A percentile compares a stretch with the other conserved stretches of the same genome.
Conservation (phyloP, 2,329 filamentous ascomycete species). For the Pyrenochaeta sp. region DNA sequence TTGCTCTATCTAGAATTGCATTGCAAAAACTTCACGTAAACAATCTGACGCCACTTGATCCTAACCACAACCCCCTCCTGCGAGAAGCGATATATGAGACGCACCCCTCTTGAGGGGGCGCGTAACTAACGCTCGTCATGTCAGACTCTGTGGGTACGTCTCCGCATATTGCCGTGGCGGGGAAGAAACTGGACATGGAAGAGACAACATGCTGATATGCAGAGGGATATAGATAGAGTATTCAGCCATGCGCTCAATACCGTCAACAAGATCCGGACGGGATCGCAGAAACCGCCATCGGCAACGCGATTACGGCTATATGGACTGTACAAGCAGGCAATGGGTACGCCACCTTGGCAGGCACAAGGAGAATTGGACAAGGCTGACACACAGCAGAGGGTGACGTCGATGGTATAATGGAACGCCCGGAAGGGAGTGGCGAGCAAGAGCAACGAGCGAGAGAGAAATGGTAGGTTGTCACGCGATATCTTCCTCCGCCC, state of each 20-base stretch:
- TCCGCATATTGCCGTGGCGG: not conserved
- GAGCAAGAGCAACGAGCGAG: conserved; percentile 63
- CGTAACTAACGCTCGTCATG: conserved; percentile 40
- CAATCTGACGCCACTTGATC: not conserved
- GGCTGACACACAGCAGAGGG: conserved; percentile 68
- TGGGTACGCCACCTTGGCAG: conserved; percentile 63
- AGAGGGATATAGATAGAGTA: conserved; percentile 76
- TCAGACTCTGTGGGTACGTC: conserved; percentile 53
- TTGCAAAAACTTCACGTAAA: not conserved
- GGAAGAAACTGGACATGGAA: not conserved
- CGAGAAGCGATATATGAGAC: conserved; percentile 19
- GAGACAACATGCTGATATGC: conserved; percentile 7
- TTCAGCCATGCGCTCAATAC: conserved; percentile 99
- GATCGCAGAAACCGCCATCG: conserved; percentile 86
- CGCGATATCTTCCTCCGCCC: conserved; percentile 15
- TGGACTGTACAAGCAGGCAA: conserved; percentile 98
- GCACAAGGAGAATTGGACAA: not conserved
- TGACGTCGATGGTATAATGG: conserved; percentile 93
- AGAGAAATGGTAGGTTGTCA: conserved; percentile 70
- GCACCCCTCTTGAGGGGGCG: conserved; percentile 24
- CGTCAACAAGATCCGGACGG: conserved; percentile 96
- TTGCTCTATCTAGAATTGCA: not conserved
- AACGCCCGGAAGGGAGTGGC: conserved; percentile 69
- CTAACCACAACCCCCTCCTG: not conserved
- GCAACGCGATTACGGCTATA: conserved; percentile 89